Evolutionary conservation across 371 early-diverging fungal species (phyloP).

Genomic region (Mortierella sp.): DNA sequence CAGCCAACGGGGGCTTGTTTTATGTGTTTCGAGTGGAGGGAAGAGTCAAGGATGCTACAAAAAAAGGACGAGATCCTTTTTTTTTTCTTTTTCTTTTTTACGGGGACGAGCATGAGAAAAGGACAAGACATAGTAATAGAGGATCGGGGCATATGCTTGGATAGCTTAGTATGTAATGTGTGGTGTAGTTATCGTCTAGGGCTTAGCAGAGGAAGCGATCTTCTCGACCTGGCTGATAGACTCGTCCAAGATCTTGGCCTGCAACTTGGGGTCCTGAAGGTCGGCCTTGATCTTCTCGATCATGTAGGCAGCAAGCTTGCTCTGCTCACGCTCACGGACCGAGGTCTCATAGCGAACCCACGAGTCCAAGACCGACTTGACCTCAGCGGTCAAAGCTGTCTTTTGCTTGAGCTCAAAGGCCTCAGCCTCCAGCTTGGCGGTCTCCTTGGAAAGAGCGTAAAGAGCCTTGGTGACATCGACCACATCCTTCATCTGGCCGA

Average conservation of each 20-base stretch:
- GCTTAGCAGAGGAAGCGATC: slow-evolving; percentile 52
- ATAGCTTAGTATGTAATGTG: background rate
- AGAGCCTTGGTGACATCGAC: slow-evolving; percentile 93
- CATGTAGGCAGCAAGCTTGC: slow-evolving; percentile 85
- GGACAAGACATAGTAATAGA: no score
- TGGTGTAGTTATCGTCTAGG: slow-evolving; percentile 34
- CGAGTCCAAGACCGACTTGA: slow-evolving; percentile 90
- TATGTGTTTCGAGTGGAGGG: no score
- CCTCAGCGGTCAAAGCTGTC: slow-evolving; percentile 83
- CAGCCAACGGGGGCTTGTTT: no score
- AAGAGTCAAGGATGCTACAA: no score
- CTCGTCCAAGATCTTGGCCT: slow-evolving; percentile 58
- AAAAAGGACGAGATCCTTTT: no score
- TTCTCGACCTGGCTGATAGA: slow-evolving; percentile 59
- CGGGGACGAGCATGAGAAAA: no score
- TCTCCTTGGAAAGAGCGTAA: slow-evolving; percentile 94
- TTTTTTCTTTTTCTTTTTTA: no score
- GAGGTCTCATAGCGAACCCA: slow-evolving; percentile 97
- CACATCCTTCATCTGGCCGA: slow-evolving; percentile 92
- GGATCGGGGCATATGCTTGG: background rate
- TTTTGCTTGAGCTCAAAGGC: slow-evolving; percentile 94
- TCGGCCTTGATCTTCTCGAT: slow-evolving; percentile 86
- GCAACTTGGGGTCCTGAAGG: slow-evolving; percentile 81
- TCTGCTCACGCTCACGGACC: slow-evolving; percentile 95
- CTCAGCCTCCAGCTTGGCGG: slow-evolving; percentile 92